phyloP scores from a whole-genome alignment of 306 rosid species.

The Cucumis melo region DNA sequence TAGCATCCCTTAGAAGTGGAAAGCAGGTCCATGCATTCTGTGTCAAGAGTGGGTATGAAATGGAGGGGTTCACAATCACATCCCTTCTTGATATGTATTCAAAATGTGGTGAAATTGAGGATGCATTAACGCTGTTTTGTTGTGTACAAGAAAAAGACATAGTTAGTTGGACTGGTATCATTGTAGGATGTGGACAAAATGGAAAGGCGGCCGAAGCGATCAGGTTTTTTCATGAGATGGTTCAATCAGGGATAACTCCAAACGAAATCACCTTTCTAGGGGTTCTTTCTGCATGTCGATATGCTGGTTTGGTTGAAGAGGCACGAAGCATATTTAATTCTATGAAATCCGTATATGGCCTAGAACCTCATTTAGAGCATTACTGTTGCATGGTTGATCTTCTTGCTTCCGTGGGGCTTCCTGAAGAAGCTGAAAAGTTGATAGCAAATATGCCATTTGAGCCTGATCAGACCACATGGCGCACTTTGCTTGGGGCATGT shows the following conservation, averaged over 20 bases:
- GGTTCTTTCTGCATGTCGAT: slow-evolving; percentile 77
- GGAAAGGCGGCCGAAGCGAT: slow-evolving; percentile 65
- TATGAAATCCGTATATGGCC: slow-evolving; percentile 36
- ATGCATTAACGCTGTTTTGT: slow-evolving; percentile 48
- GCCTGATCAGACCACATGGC: slow-evolving; percentile 57
- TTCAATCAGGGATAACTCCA: slow-evolving; percentile 44
- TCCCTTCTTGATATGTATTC: slow-evolving; percentile 69
- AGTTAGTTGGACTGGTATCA: slow-evolving; percentile 78
- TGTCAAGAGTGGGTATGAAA: slow-evolving; percentile 56
- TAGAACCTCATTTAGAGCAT: slow-evolving; percentile 49
- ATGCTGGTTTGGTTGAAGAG: slow-evolving; percentile 62
- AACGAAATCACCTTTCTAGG: slow-evolving; percentile 65
- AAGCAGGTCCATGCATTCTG: slow-evolving; percentile 62
- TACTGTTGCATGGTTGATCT: slow-evolving; percentile 83
- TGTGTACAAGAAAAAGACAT: slow-evolving; percentile 37
- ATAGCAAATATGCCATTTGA: slow-evolving; percentile 56
- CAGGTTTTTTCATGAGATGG: slow-evolving; percentile 43
- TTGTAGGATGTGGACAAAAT: slow-evolving; percentile 86
- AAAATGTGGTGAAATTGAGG: slow-evolving; percentile 75
- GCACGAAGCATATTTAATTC: slow-evolving; percentile 46
- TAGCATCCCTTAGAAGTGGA: slow-evolving; percentile 59
- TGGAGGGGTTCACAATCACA: slow-evolving; percentile 50
- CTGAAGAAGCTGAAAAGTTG: slow-evolving; percentile 45
- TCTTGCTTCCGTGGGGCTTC: slow-evolving; percentile 52
- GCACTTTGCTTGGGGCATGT: slow-evolving; percentile 64